Evolutionary conservation across 2,329 filamentous ascomycete species (phyloP), one percentile per base, ranked within the genome.

Genomic region (Sclerotiophoma versabilis): DNA sequence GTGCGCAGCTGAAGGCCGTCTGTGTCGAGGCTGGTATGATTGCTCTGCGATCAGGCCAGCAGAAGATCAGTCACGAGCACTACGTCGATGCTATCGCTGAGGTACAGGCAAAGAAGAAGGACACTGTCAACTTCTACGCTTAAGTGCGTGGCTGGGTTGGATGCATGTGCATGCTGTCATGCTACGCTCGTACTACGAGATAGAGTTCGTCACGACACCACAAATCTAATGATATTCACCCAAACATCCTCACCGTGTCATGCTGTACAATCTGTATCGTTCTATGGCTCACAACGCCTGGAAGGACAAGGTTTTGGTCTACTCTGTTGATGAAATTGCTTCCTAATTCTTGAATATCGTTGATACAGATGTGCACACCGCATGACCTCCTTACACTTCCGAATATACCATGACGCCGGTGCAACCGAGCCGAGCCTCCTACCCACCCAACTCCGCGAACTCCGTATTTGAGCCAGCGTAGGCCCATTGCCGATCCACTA

Each of bases 11-110:
- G 66, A 99, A 99, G 84, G 95, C 95, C 36, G 95, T 99, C 19
- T 99, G 95, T 76, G 95, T 99, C 22, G 95, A 99, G 81, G 95
- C 95, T 45, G 95, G 95, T 74, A 99, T 99, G 95, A 99, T 99
- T 79, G 95, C 95, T 23, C 81, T 99, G 72, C 86, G 95, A 66
- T 92, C 89, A 76, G 95, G 95, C 58, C 93, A 96, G 83, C 92
- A 89, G 79, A 97, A 97, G 84, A 95, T 99, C 72, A 90, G 90
- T 56, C 95, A 99, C 75, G 95, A 99, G 81, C 92, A 99, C 78
- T 99, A 98, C 73, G 95, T 99, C 44, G 95, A 99, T 81, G 95
- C 95, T 57, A 98, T 99, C 76, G 86, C 92, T 30, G 95, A 99
- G 79, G 95, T 99, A 67, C 92, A 75, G 65, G 72, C 89, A 59